Evolutionary conservation across 164 flowering plant genomes (phyloP).

Genomic region (Liriodendron chinense): DNA sequence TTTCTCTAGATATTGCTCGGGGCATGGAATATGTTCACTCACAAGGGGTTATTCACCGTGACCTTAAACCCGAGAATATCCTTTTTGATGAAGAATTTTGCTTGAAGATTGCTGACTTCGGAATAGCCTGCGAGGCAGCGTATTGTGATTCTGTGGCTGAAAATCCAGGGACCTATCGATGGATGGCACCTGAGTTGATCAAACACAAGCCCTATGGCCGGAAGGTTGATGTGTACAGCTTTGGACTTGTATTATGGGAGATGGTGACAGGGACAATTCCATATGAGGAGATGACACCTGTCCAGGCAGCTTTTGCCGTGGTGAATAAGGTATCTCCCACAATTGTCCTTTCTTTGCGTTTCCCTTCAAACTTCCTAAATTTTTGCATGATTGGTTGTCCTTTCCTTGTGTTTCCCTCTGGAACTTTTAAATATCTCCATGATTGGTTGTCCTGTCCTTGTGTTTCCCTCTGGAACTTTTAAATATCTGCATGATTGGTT

Average conservation of each 20-base stretch:
- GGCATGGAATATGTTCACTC: constrained; percentile 95
- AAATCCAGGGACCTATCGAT: constrained; percentile 91
- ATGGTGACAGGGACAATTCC: constrained; percentile 82
- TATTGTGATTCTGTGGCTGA: constrained; percentile 63
- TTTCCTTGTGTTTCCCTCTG: no score
- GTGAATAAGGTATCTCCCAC: constrained; percentile 60
- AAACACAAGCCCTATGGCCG: constrained; percentile 64
- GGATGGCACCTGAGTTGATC: constrained; percentile 99
- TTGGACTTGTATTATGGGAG: constrained; percentile 90
- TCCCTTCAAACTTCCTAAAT: no score
- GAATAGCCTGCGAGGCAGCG: constrained; percentile 84
- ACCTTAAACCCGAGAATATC: constrained; percentile 80
- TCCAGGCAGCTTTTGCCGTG: constrained; percentile 92
- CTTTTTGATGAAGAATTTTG: constrained; percentile 63
- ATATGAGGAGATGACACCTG: constrained; percentile 80
- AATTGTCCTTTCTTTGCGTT: neutral
- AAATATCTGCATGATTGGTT: no score
- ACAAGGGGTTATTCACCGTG: constrained; percentile 84
- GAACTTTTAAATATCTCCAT: no score
- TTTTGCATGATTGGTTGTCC: no score
- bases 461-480: no score
- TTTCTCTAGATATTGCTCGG: constrained; percentile 79
- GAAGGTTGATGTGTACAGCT: constrained; percentile 90
- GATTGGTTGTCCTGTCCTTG: no score
- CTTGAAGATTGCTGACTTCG: constrained; percentile 87